Evolutionary conservation across 768 basidiomycete genomes (phyloP).

Genomic region (Rhizopogon sp.): DNA sequence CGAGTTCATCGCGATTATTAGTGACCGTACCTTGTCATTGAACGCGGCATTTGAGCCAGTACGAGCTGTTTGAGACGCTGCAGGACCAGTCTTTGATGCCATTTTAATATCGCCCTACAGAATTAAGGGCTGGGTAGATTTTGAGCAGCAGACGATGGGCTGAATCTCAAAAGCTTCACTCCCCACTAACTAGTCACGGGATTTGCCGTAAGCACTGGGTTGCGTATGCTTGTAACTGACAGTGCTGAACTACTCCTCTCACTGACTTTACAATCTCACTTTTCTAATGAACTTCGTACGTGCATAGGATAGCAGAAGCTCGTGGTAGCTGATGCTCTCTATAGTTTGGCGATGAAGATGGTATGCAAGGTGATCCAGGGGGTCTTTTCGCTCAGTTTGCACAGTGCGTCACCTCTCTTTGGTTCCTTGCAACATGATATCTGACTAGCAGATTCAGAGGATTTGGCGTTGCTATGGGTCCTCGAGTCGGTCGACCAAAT

Average conservation of each 20-base stretch:
- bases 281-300: conserved; percentile 37
- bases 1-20: not conserved
- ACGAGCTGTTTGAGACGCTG: conserved; percentile 14
- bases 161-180: conserved; percentile 2
- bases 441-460: conserved; percentile 36
- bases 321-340: conserved; percentile 13
- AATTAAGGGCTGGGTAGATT: conserved; percentile 6
- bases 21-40: conserved; percentile 68
- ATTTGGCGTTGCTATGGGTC: conserved; percentile 36
- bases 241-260: conserved; percentile 6
- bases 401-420: conserved; percentile 35
- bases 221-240: conserved; percentile 17
- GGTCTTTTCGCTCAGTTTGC: conserved; percentile 65
- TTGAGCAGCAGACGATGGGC: conserved; percentile 8
- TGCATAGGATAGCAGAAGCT: not conserved
- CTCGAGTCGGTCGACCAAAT: conserved; percentile 41
- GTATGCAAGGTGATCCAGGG: conserved; percentile 44
- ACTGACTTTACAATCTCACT: conserved; percentile 12
- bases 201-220: conserved; percentile 21
- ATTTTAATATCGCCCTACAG: conserved; percentile 14
- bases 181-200: conserved; percentile 22
- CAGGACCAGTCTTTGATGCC: conserved; percentile 26
- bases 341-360: conserved; percentile 31
- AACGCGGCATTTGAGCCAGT: conserved; percentile 72
- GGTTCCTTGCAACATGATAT: not conserved